phyloP scores from a whole-genome alignment of 805 yeast genomes.

The Candida nitratophila region DNA sequence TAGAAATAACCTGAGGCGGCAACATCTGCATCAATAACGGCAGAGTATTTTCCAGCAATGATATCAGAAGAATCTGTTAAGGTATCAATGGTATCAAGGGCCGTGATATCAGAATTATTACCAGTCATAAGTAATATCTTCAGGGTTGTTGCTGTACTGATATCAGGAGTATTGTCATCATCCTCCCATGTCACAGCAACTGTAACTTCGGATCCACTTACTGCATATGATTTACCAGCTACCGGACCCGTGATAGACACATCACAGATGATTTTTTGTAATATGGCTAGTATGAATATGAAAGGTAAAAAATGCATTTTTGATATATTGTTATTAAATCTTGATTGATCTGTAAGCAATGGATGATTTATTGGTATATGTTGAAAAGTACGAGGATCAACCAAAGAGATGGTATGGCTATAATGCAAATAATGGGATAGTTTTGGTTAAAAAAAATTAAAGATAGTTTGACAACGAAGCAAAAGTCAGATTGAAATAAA shows the following conservation, averaged over 20 bases:
- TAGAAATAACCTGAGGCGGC: slow-evolving; percentile 65
- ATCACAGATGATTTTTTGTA: slow-evolving; percentile 30
- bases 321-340: not conserved
- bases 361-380: not conserved
- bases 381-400: too few relatives aligned
- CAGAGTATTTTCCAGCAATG: slow-evolving; percentile 30
- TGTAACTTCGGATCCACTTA: slow-evolving; percentile 27
- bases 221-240: slow-evolving; percentile 32
- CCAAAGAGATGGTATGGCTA: too few relatives aligned
- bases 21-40: slow-evolving; percentile 32
- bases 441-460: too few relatives aligned
- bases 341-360: not conserved
- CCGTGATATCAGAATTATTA: slow-evolving; percentile 38
- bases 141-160: slow-evolving; percentile 36
- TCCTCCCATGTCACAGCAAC: slow-evolving; percentile 51
- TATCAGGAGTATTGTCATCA: slow-evolving; percentile 40
- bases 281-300: not conserved
- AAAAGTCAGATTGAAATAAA: not conserved
- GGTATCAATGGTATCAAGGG: slow-evolving; percentile 26
- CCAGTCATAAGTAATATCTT: slow-evolving; percentile 67
- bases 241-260: slow-evolving; percentile 37
- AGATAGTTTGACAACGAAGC: not conserved
- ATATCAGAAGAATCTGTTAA: slow-evolving; percentile 24
- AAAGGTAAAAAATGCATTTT: not conserved
- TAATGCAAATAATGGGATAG: too few relatives aligned